A percentile compares a stretch with the other conserved stretches of the same genome.
Conservation (phyloP, 1,284 basidiomycete species). For the Cutaneotrichosporon cutaneum region DNA sequence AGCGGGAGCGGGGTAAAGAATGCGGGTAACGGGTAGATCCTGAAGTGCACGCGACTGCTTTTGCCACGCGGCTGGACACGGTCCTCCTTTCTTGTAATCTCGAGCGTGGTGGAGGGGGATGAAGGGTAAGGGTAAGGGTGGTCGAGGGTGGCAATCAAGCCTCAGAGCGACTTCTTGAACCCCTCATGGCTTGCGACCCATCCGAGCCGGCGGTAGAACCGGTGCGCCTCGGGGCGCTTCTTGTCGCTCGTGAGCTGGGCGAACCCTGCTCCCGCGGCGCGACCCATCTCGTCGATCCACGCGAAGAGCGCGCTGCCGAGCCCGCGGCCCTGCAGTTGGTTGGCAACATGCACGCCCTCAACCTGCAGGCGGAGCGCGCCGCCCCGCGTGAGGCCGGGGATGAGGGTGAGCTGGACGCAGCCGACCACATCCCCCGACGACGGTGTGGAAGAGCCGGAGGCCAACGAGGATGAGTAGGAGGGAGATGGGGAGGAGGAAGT, state of each 20-base stretch:
- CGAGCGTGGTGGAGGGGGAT: too few species aligned
- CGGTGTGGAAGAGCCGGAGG: too few species aligned
- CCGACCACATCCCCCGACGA: neutral
- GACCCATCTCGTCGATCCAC: neutral
- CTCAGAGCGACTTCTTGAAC: slow-evolving; percentile 1
- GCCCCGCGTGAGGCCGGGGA: slow-evolving; percentile 5
- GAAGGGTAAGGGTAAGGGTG: too few species aligned
- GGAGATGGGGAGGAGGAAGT: too few species aligned
- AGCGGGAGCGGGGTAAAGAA: too few species aligned
- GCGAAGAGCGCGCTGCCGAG: neutral
- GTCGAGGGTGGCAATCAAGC: too few species aligned
- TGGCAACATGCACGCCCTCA: slow-evolving; percentile 1
- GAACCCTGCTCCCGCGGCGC: neutral
- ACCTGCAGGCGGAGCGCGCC: slow-evolving; percentile 1
- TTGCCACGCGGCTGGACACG: too few species aligned
- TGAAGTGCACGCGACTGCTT: too few species aligned
- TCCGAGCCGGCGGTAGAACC: slow-evolving; percentile 2
- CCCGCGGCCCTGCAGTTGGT: neutral
- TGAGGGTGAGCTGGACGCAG: neutral
- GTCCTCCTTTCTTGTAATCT: too few species aligned
- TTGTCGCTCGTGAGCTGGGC: slow-evolving; percentile 9
- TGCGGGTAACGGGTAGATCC: too few species aligned
- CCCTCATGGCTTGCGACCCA: slow-evolving; percentile 7
- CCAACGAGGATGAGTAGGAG: too few species aligned
- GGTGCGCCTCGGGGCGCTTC: neutral